Evolutionary conservation across 139 green algal species (phyloP), one percentile per base, ranked within the genome.

Genomic region (Tetradesmus obliquus): DNA sequence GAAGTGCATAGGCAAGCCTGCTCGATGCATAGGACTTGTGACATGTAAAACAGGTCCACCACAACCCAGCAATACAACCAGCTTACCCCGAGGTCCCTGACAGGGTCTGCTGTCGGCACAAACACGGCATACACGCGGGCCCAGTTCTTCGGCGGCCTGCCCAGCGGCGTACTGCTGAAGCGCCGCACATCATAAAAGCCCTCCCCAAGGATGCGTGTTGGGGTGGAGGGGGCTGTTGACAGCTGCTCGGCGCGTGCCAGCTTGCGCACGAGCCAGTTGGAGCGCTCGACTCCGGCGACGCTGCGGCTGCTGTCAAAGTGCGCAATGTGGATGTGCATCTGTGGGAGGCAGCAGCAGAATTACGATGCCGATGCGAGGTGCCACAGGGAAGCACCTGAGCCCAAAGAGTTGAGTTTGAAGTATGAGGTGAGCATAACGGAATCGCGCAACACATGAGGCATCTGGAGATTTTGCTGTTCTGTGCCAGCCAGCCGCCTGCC

Each of bases 311-410:
- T 82, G 66, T 89, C 85, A 89, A 82, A 62, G 85, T 51, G 45
- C 2, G 62, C 85, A 32, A 89, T 89, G 85, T 89, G 85, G 45
- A 89, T 89, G 66, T 89, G 85, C 20, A 89, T 55, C 85, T 89
- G 85, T 62, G 82, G 17, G 76, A 6, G 5, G n/a, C n/a, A 82
- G n/a, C 24, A 88, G 84, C n/a, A 82, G 62, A 57, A n/a, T 19
- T 45, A 13, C 80, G 62, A 24, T 4, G 9, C 2, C 15, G 7
- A 71, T 19, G 60, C 8, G 15, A 15, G 60, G 32, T 45, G 32
- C 32, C 32, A 45, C 32, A 45, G 32, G 32, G 32, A 45, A 45
- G 32, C 32, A 45, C 32, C 32, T 45, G 32, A 45, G 32, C 32
- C 32, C 32, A 45, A 45, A 45, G 0, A 45, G 32, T 45, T 45